A percentile compares a stretch with the other conserved stretches of the same genome.
Evolutionary conservation across 2,329 filamentous ascomycete genomes (phyloP).

Genomic region (Rutstroemia sp.): DNA sequence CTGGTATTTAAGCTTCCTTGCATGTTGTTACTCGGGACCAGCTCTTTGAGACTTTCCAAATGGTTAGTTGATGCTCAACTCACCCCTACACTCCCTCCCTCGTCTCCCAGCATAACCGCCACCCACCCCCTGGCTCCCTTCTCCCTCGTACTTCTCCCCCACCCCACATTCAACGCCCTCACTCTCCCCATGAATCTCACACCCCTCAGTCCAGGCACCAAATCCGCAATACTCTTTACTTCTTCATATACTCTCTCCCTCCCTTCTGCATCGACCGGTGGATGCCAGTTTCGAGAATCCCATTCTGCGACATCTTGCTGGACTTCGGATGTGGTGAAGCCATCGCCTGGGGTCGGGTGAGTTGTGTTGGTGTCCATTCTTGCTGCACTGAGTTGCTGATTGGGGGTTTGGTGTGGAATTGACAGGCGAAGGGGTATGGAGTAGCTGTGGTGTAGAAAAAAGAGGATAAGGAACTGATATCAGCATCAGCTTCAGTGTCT

Average conservation of each 20-base stretch:
- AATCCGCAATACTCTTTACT: slow-evolving; percentile 35
- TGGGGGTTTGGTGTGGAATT: too few relatives aligned
- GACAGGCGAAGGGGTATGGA: too few relatives aligned
- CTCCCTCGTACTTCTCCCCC: slow-evolving; percentile 35
- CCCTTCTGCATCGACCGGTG: slow-evolving; percentile 34
- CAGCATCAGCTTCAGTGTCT: too few relatives aligned
- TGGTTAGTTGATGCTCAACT: background rate
- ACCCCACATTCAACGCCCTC: slow-evolving; percentile 44
- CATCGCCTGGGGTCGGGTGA: slow-evolving; percentile 34
- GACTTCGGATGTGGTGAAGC: slow-evolving; percentile 44
- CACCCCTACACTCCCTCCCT: slow-evolving; percentile 33
- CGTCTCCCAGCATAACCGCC: slow-evolving; percentile 48
- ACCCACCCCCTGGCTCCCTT: slow-evolving; percentile 42
- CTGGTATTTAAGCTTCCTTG: too few relatives aligned
- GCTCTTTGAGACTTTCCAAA: too few relatives aligned
- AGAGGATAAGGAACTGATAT: too few relatives aligned
- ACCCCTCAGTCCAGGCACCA: slow-evolving; percentile 42
- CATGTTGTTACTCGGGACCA: too few relatives aligned
- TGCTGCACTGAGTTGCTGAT: too few relatives aligned
- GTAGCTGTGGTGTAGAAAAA: too few relatives aligned
- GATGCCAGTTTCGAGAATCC: slow-evolving; percentile 33
- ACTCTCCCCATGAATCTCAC: slow-evolving; percentile 48
- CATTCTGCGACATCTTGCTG: slow-evolving; percentile 28
- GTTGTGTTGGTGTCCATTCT: too few relatives aligned
- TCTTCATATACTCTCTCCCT: slow-evolving; percentile 38